Percentiles rank a stretch among this genome's conserved stretches.
Conservation (phyloP, 163 green algal genomes). For the Chlorella variabilis region DNA sequence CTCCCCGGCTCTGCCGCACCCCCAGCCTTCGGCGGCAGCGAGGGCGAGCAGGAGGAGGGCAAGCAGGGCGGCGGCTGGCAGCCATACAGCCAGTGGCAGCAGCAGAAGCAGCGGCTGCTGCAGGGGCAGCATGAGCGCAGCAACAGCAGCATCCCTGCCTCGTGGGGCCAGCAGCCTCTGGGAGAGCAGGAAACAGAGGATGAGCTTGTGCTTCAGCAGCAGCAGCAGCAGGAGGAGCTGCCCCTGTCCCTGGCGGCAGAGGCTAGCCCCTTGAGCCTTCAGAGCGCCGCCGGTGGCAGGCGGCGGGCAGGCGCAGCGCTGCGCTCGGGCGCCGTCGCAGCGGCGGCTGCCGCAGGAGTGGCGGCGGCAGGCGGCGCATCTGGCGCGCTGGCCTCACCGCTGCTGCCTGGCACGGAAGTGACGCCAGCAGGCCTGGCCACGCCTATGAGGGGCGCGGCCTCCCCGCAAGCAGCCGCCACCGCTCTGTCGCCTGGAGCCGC, state of each 20-base stretch:
- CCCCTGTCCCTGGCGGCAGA: background rate
- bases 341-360: background rate
- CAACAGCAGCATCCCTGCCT: constrained; percentile 4
- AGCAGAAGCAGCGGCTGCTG: constrained; percentile 30
- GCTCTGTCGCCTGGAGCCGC: too few species aligned
- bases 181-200: background rate
- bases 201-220: background rate
- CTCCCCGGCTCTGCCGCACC: background rate
- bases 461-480: too few species aligned
- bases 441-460: too few species aligned
- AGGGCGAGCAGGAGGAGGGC: background rate
- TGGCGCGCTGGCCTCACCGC: too few species aligned
- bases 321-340: background rate
- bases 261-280: background rate
- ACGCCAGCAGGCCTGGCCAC: too few species aligned
- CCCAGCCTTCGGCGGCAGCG: too few species aligned
- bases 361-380: background rate
- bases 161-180: constrained; percentile 1
- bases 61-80: background rate
- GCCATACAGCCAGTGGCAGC: constrained; percentile 17
- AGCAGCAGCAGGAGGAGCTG: background rate
- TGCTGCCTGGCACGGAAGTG: too few species aligned
- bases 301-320: background rate
- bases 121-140: background rate
- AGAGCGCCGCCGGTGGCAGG: constrained; percentile 5